Conservation (phyloP, 345 rosid genomes). For the Populus simonii region DNA sequence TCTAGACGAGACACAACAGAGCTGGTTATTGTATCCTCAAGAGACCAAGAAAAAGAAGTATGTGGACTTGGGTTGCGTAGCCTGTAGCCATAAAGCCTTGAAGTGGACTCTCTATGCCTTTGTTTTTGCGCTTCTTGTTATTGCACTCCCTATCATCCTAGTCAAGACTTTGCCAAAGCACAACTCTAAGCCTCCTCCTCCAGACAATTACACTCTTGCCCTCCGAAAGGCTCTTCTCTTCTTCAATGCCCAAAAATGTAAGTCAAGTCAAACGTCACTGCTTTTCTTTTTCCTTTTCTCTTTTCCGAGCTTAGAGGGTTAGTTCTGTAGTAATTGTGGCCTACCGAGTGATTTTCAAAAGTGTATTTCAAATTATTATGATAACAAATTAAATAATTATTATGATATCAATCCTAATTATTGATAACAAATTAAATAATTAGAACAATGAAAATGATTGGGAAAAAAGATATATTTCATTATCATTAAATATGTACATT, state of each 20-base stretch:
- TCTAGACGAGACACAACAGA: slow-evolving; percentile 78
- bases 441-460: too few species aligned
- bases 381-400: too few species aligned
- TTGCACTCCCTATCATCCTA: slow-evolving; percentile 64
- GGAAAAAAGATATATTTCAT: too few species aligned
- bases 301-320: neutral
- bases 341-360: too few species aligned
- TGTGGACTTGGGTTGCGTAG: slow-evolving; percentile 73
- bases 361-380: too few species aligned
- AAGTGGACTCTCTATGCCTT: slow-evolving; percentile 48
- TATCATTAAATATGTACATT: too few species aligned
- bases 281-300: neutral
- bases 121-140: slow-evolving; percentile 44
- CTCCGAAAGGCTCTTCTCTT: slow-evolving; percentile 77
- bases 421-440: too few species aligned
- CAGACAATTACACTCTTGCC: slow-evolving; percentile 72
- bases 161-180: slow-evolving; percentile 60
- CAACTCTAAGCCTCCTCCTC: slow-evolving; percentile 47
- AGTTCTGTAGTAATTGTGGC: neutral
- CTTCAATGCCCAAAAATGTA: slow-evolving; percentile 91
- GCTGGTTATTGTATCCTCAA: slow-evolving; percentile 66
- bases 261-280: slow-evolving; percentile 13
- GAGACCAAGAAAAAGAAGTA: slow-evolving; percentile 56
- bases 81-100: slow-evolving; percentile 51
- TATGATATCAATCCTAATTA: too few species aligned